Base-by-base conservation (phyloP, 2,329 filamentous ascomycete genomes). In the Paecilomyces variotii region DNA sequence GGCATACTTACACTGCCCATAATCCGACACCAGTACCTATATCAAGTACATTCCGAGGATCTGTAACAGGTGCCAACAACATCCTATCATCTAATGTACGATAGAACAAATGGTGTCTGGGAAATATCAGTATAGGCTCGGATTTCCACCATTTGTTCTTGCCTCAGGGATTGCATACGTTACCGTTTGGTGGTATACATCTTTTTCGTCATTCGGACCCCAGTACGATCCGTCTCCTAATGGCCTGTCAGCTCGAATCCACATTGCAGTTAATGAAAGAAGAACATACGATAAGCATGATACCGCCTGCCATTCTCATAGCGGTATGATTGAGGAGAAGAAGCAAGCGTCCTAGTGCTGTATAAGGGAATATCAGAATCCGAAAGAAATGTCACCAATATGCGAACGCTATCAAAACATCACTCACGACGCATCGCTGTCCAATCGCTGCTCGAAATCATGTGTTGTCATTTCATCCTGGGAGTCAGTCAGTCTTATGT, bases 241-340 rank as follows among this genome's bases (percentile, higher is more conserved):
- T 19, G 35, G 35, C 24, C 11, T 45, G 11, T 45, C 6, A 54
- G 54, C 34, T 27, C 50, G 10, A 10, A 14, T 56, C 19, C 19
- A 19, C 26, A 14, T 19, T 12, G 9, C 12, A 7, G 6, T 39
- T 0, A 0, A 35, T n/a, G 25, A 53, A 4, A 7, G 4, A 45
- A 11, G 30, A 35, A 35, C 59, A 34, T 26, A 52, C 59, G 52
- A 56, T 67, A 63, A 50, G 62, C 57, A 58, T 63, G 70, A 58
- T 74, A 74, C 56, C 68, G 66, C 54, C 72, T 66, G 12, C 70
- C 67, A 61, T 74, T 68, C 58, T 74, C 72, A 19, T 70, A 64
- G 26, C 65, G 60, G 56, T 70, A 71, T 32, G 68, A 65, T 45
- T 65, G 60, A 1, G 64, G 53, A 2, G 68, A 66, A 3, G 67